Conservation (phyloP, 805 yeast genomes). For the Saccharomyces eubayanus region DNA sequence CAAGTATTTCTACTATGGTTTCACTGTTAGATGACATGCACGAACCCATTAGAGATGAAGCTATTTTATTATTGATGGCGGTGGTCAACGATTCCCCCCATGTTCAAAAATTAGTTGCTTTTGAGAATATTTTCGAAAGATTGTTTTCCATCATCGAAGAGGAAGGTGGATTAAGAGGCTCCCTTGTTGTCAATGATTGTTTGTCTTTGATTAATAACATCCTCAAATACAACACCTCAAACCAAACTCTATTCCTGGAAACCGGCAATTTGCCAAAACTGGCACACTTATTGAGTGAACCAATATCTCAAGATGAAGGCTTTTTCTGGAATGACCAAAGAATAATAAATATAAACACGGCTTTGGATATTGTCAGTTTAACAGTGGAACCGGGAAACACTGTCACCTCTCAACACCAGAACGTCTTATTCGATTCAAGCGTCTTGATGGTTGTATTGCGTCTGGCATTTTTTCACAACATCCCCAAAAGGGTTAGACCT, state of each 20-base stretch:
- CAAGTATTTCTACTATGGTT: constrained; percentile 73
- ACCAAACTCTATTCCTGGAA: constrained; percentile 82
- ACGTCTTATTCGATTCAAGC: constrained; percentile 49
- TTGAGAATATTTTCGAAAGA: constrained; percentile 83
- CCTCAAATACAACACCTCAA: constrained; percentile 74
- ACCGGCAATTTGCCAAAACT: constrained; percentile 68
- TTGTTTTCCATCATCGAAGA: constrained; percentile 70
- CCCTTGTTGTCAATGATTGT: constrained; percentile 86
- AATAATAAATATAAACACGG: constrained; percentile 52
- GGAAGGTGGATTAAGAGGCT: constrained; percentile 87
- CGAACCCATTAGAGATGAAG: constrained; percentile 86
- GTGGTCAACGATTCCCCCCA: constrained; percentile 74
- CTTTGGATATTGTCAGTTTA: constrained; percentile 63
- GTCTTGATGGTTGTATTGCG: constrained; percentile 58
- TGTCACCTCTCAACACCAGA: constrained; percentile 53
- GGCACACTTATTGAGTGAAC: constrained; percentile 54
- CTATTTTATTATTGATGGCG: constrained; percentile 74
- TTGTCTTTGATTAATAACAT: constrained; percentile 65
- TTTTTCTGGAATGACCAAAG: constrained; percentile 76
- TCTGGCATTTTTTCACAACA: constrained; percentile 57
- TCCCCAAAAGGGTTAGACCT: constrained; percentile 60
- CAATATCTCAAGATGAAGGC: constrained; percentile 38
- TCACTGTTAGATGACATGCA: constrained; percentile 50
- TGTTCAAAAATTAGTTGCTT: constrained; percentile 87
- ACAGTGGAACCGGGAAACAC: constrained; percentile 71